Base-by-base conservation (phyloP, 139 green algal genomes). In the Picochlorum sp. region DNA sequence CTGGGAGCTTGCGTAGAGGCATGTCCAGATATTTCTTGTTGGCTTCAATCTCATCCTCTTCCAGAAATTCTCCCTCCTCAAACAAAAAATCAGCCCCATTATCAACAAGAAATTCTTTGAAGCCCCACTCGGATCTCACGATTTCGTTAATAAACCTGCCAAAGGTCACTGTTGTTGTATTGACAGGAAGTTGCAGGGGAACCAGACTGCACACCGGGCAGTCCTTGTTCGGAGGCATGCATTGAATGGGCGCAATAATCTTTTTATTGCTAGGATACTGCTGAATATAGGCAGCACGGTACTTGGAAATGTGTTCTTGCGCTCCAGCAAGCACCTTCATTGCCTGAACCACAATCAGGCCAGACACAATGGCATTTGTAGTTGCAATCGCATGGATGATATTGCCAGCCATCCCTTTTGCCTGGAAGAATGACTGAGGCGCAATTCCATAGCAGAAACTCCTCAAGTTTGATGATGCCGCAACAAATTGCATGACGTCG, bases 341-440 rank as follows among this genome's bases (percentile, higher is more conserved):
- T 0, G 90, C 92, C 68, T 99, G 90, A 2, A 86, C 47, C 21
- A 94, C 84, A 47, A 99, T 93, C 15, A 98, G 74, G 0, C 94
- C 94, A 1, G 75, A 73, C 21, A 97, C 78, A 45, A 97, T 92
- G 54, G 94, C 94, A 73, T 99, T 99, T 61, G 94, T 99, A 61
- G 94, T 98, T n/a, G 94, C 94, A 18, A 99, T 91, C 21, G 94
- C 94, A 66, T 99, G 94, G 45, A 99, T 90, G 78, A 99, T 98
- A 84, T 98, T 98, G 62, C 94, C 94, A 2, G 94, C 94, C 86
- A 98, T 96, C 26, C 94, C 94, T 81, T 97, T 95, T 60, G 79
- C 78, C 15, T 86, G 85, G 68, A 98, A 97, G 50, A 89, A 61
- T 13, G 70, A 78, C 68, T 92, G 89, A 52, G 66, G 61, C 15